These are phyloP conservation scores for Bruguiera parviflora DNA, from an alignment of 345 rosid genomes.

Conservation along the genomic window DNA sequence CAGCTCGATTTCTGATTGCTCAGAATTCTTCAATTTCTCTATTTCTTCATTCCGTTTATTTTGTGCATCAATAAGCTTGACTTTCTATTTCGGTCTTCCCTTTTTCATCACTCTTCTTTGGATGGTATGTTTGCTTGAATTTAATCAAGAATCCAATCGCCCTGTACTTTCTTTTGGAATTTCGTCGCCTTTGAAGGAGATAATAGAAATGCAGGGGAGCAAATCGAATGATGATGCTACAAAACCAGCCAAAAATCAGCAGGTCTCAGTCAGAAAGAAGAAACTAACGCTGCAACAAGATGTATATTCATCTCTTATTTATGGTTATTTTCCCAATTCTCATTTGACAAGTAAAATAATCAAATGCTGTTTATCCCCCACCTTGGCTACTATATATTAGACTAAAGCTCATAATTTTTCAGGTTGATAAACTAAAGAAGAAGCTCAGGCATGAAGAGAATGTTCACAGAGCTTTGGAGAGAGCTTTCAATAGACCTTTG, in stretches of 20 bases:
- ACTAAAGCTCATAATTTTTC: slow-evolving; percentile 15
- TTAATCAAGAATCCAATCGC: neutral
- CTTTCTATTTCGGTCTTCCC: neutral
- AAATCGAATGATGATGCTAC: slow-evolving; percentile 28
- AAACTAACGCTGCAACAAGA: slow-evolving; percentile 67
- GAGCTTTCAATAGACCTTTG: slow-evolving; percentile 80
- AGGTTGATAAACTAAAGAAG: slow-evolving; percentile 87
- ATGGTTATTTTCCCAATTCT: neutral
- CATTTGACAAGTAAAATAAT: neutral
- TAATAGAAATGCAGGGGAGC: slow-evolving; percentile 43
- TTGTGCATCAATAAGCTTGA: neutral
- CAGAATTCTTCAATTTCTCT: neutral
- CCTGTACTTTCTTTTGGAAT: neutral
- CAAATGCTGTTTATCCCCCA: neutral
- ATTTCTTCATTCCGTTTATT: neutral
- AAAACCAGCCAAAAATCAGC: slow-evolving; percentile 36
- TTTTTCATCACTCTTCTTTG: neutral
- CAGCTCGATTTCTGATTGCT: neutral
- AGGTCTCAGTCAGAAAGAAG: slow-evolving; percentile 42
- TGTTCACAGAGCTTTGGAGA: slow-evolving; percentile 78
- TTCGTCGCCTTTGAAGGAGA: slow-evolving; percentile 27
- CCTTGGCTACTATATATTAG: neutral
- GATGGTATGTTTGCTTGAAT: neutral
- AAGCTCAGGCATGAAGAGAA: slow-evolving; percentile 80
- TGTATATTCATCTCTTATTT: slow-evolving; percentile 31